These are phyloP conservation scores for Lipomyces orientalis DNA, from an alignment of 805 yeast genomes.

Conservation along the genomic window DNA sequence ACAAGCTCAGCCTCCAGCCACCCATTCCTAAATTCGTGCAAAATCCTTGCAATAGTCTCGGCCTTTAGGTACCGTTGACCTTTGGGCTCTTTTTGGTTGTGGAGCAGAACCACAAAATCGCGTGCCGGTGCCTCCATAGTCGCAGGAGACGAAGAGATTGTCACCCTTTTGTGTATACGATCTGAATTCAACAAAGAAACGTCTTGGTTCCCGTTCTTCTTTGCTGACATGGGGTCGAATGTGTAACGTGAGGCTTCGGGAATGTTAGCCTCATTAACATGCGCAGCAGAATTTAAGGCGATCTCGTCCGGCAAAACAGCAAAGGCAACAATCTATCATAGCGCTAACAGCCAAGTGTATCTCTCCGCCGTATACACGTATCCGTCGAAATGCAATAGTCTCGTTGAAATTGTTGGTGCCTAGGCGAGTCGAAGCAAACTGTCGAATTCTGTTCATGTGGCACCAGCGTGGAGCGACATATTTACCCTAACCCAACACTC, in stretches of 20 bases:
- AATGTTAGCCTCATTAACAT: not conserved
- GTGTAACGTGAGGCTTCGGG: not conserved
- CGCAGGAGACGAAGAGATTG: no score
- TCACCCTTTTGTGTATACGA: no score
- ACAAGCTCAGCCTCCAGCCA: conserved; percentile 8
- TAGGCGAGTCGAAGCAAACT: no score
- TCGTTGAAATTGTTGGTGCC: not conserved
- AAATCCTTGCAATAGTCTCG: not conserved
- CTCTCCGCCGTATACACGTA: not conserved
- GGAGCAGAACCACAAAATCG: not conserved
- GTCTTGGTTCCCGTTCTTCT: no score
- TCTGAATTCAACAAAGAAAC: no score
- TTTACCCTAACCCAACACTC: not conserved
- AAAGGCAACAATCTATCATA: not conserved
- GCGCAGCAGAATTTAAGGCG: no score
- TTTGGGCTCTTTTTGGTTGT: not conserved
- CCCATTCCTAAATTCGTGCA: conserved; percentile 5
- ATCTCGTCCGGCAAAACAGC: no score
- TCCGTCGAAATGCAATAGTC: not conserved
- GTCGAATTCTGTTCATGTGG: no score
- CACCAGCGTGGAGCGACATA: no score
- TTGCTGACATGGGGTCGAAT: not conserved
- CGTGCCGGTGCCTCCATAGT: not conserved
- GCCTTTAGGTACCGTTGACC: not conserved
- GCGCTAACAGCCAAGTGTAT: not conserved